Conservation (phyloP, 768 basidiomycete genomes). For the Cubamyces sp. region DNA sequence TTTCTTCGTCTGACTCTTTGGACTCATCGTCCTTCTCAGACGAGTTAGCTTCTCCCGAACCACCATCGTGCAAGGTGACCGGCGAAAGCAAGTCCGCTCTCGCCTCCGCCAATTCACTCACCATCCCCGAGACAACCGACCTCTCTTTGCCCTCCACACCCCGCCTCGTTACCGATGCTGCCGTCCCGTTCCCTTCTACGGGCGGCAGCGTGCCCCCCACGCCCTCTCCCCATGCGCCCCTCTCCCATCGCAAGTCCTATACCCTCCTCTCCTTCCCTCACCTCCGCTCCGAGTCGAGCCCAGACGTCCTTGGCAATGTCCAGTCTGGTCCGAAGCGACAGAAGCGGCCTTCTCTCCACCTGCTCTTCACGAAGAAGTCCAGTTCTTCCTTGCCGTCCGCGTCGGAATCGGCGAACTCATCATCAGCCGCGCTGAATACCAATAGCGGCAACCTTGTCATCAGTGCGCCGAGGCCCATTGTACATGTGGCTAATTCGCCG, state of each 20-base stretch:
- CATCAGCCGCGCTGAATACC: constrained; percentile 7
- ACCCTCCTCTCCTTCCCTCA: constrained; percentile 37
- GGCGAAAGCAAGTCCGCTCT: constrained; percentile 16
- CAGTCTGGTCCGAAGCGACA: constrained; percentile 36
- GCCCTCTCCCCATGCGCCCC: constrained; percentile 36
- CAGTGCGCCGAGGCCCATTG: constrained; percentile 8
- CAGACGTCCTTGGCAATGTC: constrained; percentile 5
- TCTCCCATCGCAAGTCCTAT: constrained; percentile 42
- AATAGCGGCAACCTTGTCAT: background rate
- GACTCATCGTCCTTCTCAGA: constrained; percentile 59
- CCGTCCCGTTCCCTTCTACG: constrained; percentile 51
- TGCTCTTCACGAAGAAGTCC: constrained; percentile 70
- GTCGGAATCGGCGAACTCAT: constrained; percentile 8
- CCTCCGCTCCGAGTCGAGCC: constrained; percentile 33
- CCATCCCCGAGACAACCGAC: constrained; percentile 17
- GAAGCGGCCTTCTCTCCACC: constrained; percentile 72
- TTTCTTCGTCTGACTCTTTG: constrained; percentile 62
- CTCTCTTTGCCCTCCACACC: constrained; percentile 3
- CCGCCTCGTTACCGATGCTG: constrained; percentile 18
- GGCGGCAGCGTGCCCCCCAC: constrained; percentile 37
- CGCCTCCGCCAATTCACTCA: constrained; percentile 18
- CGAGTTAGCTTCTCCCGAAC: constrained; percentile 26
- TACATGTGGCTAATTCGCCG: constrained; percentile 22
- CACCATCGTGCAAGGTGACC: constrained; percentile 5
- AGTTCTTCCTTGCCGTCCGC: constrained; percentile 37